These are phyloP conservation scores for Apiospora phragmitis DNA, from an alignment of 2,329 filamentous ascomycete species.

Conservation along the genomic window DNA sequence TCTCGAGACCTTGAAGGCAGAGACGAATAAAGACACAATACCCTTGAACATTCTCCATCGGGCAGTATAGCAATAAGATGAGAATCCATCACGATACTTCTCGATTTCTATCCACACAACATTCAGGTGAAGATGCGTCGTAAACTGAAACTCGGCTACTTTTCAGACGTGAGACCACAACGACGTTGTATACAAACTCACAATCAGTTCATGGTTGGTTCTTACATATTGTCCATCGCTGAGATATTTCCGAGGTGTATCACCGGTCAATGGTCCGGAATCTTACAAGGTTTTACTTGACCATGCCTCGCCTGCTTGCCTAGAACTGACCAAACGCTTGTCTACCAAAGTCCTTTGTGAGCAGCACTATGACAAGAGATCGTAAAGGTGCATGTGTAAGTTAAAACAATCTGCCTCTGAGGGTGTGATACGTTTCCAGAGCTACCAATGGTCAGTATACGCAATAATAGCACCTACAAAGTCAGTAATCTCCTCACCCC, in stretches of 20 bases:
- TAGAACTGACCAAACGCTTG: background rate
- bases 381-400: too few relatives aligned
- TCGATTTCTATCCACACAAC: background rate
- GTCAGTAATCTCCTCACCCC: too few relatives aligned
- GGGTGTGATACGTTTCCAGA: too few relatives aligned
- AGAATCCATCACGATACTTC: background rate
- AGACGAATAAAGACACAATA: background rate
- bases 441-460: too few relatives aligned
- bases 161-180: background rate
- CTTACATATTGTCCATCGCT: background rate
- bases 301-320: background rate
- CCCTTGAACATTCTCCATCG: rapidly evolving
- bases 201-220: background rate
- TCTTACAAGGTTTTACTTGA: background rate
- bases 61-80: rapidly evolving
- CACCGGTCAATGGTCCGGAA: background rate
- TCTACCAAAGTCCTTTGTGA: too few relatives aligned
- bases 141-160: background rate
- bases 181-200: background rate
- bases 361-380: too few relatives aligned
- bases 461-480: too few relatives aligned
- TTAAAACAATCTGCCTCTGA: too few relatives aligned
- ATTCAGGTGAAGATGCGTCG: background rate
- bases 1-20: too few relatives aligned
- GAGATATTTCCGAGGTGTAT: background rate